phyloP scores from a whole-genome alignment of 345 rosid genomes.

The Aurinia saxatilis region DNA sequence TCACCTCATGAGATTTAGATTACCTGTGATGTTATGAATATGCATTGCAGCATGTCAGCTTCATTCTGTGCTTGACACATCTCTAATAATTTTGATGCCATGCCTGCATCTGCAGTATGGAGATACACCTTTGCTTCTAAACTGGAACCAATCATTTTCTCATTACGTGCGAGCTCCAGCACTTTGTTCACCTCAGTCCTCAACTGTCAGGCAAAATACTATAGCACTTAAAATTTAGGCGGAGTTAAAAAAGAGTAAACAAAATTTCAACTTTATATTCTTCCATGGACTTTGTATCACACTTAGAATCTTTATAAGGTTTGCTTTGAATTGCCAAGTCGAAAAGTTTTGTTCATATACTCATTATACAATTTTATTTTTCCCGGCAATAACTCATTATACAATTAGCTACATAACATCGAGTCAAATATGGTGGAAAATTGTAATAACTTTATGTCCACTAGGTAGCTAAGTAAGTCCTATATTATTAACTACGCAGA shows the following conservation, averaged over 20 bases:
- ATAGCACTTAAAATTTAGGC: not conserved
- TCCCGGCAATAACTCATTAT: not conserved
- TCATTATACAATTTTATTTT: too few relatives aligned
- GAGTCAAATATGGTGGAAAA: not conserved
- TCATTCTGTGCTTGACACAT: conserved; percentile 54
- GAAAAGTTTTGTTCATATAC: too few relatives aligned
- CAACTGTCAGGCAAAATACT: conserved; percentile 45
- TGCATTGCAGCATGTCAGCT: conserved; percentile 62
- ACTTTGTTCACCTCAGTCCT: conserved; percentile 95
- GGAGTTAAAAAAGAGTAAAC: too few relatives aligned
- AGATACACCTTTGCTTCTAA: conserved; percentile 85
- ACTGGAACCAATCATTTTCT: conserved; percentile 86
- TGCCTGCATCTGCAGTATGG: conserved; percentile 43
- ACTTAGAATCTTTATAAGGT: too few relatives aligned
- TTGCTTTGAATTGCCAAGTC: too few relatives aligned
- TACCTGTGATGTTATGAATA: conserved; percentile 92
- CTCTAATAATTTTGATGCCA: conserved; percentile 46
- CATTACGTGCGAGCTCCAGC: conserved; percentile 75
- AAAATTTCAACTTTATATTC: too few relatives aligned
- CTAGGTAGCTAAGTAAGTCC: conserved; percentile 5
- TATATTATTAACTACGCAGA: not conserved
- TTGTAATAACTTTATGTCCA: not conserved
- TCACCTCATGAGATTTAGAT: not conserved
- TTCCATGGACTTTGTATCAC: too few relatives aligned
- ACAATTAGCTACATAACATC: not conserved